Evolutionary conservation across 257 asterid species (phyloP).

Genomic region (Solanum verrucosum): DNA sequence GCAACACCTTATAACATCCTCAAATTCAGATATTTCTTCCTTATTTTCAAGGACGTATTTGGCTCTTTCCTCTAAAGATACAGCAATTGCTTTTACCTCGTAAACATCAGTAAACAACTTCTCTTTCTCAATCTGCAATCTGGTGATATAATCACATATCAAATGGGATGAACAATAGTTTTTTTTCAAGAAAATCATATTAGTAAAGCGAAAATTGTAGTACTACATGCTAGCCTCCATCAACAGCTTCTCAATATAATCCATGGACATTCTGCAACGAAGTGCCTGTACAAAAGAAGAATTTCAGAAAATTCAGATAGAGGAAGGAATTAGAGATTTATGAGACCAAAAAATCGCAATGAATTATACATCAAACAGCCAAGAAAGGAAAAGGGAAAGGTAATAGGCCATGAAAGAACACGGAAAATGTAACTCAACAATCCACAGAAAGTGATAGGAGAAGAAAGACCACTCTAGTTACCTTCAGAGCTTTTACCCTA

Average conservation of each 20-base stretch:
- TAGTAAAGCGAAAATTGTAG: slow-evolving; percentile 12
- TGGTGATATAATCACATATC: slow-evolving; percentile 32
- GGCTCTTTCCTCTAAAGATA: slow-evolving; percentile 68
- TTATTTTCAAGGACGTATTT: slow-evolving; percentile 34
- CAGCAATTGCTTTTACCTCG: slow-evolving; percentile 32
- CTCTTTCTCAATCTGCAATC: slow-evolving; percentile 80
- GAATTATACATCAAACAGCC: background rate
- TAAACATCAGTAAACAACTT: slow-evolving; percentile 54
- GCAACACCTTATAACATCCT: slow-evolving; percentile 63
- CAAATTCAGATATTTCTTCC: slow-evolving; percentile 58
- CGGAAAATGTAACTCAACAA: background rate
- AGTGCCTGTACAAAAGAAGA: slow-evolving; percentile 42
- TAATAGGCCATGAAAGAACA: background rate
- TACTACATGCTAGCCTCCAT: slow-evolving; percentile 64
- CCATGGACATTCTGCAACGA: slow-evolving; percentile 50
- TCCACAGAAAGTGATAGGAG: background rate
- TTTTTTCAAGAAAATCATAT: background rate
- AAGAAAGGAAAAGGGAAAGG: background rate
- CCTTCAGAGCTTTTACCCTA: slow-evolving; percentile 81
- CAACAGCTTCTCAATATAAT: slow-evolving; percentile 44
- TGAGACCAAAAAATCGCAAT: background rate
- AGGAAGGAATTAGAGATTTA: background rate
- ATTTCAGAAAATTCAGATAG: background rate
- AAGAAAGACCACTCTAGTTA: slow-evolving; percentile 12
- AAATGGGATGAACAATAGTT: slow-evolving; percentile 7